These are phyloP conservation scores for Candida arabinofermentans DNA, from an alignment of 805 yeast genomes.

Conservation along the genomic window DNA sequence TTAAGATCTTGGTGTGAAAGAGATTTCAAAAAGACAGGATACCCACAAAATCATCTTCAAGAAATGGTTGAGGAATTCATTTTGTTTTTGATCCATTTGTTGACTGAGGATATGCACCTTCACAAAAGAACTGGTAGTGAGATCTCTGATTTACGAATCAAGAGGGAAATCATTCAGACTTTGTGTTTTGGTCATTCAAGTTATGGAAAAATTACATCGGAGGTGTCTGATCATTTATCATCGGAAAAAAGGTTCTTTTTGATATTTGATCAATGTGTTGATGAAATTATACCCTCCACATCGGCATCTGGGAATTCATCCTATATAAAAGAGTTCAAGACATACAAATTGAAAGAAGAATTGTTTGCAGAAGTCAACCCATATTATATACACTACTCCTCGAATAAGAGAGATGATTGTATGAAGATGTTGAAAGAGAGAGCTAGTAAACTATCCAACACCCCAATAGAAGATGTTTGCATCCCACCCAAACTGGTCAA, in stretches of 20 bases:
- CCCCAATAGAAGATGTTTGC: slow-evolving; percentile 44
- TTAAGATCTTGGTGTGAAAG: slow-evolving; percentile 51
- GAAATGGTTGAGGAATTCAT: slow-evolving; percentile 76
- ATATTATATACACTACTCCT: slow-evolving; percentile 69
- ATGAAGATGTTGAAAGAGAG: slow-evolving; percentile 55
- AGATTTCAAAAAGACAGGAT: slow-evolving; percentile 40
- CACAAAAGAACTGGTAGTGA: slow-evolving; percentile 45
- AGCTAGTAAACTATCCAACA: slow-evolving; percentile 35
- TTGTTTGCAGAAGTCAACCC: slow-evolving; percentile 64
- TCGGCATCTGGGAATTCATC: slow-evolving; percentile 15
- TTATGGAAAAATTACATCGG: slow-evolving; percentile 64
- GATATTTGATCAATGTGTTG: slow-evolving; percentile 47
- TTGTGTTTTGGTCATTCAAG: slow-evolving; percentile 72
- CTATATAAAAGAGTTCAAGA: slow-evolving; percentile 54
- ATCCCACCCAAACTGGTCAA: slow-evolving; percentile 50
- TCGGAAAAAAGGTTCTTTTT: slow-evolving; percentile 71
- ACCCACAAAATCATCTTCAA: slow-evolving; percentile 24
- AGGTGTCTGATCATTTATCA: slow-evolving; percentile 72
- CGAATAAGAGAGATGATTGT: slow-evolving; percentile 83
- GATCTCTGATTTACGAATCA: slow-evolving; percentile 47
- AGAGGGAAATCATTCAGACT: slow-evolving; percentile 73
- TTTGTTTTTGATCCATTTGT: slow-evolving; percentile 58
- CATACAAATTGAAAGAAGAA: slow-evolving; percentile 62
- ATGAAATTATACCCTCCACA: slow-evolving; percentile 46
- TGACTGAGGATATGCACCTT: slow-evolving; percentile 64